phyloP scores from a whole-genome alignment of 139 green algal genomes.

The Trebouxia sp. region DNA sequence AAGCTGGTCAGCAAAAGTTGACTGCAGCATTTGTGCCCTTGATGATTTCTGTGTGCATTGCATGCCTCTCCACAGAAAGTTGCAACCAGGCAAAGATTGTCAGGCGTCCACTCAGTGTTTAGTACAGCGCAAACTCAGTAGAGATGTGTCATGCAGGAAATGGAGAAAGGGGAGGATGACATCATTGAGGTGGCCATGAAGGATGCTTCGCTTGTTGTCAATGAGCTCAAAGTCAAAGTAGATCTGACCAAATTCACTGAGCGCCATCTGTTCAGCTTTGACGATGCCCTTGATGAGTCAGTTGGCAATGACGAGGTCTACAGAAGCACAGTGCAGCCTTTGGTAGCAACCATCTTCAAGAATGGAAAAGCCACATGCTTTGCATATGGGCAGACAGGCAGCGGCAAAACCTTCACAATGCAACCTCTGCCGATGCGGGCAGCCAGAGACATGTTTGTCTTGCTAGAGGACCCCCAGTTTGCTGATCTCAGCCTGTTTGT shows the following conservation, averaged over 20 bases:
- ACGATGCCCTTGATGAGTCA: constrained; percentile 87
- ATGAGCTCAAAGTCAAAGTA: constrained; percentile 89
- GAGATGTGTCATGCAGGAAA: constrained; percentile 58
- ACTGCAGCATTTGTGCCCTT: too few species aligned
- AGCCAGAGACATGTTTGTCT: constrained; percentile 82
- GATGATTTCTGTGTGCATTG: too few species aligned
- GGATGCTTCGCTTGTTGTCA: constrained; percentile 66
- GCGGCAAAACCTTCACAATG: constrained; percentile 95
- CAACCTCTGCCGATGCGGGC: constrained; percentile 88
- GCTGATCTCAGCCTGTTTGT: constrained; percentile 67
- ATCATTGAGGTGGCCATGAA: constrained; percentile 79
- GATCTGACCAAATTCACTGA: constrained; percentile 92
- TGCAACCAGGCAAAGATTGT: too few species aligned
- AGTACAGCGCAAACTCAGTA: too few species aligned
- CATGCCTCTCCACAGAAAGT: too few species aligned
- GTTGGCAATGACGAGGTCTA: constrained; percentile 95
- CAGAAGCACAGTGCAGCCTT: constrained; percentile 79
- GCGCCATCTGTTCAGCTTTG: constrained; percentile 90
- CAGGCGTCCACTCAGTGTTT: too few species aligned
- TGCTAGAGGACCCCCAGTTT: constrained; percentile 58
- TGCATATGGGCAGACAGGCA: constrained; percentile 93
- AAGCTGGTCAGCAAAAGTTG: too few species aligned
- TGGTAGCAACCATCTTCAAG: constrained; percentile 91
- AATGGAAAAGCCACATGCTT: constrained; percentile 90
- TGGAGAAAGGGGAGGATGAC: constrained; percentile 82